phyloP scores from a whole-genome alignment of 192 early-diverging fungal genomes.

The Podila clonocystis region DNA sequence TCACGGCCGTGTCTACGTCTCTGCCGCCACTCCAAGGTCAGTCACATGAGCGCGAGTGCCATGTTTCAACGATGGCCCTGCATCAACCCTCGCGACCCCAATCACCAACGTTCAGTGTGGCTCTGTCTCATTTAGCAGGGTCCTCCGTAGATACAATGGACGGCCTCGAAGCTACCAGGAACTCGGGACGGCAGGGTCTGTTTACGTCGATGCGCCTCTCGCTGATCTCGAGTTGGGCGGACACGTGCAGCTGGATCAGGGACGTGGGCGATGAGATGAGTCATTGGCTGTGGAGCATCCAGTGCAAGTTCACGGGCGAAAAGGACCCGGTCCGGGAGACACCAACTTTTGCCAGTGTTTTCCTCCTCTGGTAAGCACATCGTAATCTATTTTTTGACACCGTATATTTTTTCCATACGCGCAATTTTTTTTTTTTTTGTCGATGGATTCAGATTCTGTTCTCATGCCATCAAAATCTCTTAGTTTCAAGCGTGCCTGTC shows the following conservation, averaged over 20 bases:
- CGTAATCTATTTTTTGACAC: background rate
- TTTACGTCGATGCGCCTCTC: constrained; percentile 24
- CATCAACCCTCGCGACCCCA: constrained; percentile 35
- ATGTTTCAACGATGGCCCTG: constrained; percentile 37
- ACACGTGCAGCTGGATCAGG: constrained; percentile 7
- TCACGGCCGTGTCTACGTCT: background rate
- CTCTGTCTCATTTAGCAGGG: constrained; percentile 25
- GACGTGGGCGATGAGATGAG: constrained; percentile 26
- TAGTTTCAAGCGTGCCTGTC: constrained; percentile 53
- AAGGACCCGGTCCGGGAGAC: constrained; percentile 56
- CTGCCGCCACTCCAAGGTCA: background rate
- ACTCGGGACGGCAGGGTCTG: background rate
- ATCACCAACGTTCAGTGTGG: constrained; percentile 28
- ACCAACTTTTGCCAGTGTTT: constrained; percentile 45
- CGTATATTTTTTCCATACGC: background rate
- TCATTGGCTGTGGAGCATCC: constrained; percentile 44
- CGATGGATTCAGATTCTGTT: background rate
- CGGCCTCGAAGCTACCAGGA: constrained; percentile 1
- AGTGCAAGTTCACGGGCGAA: constrained; percentile 30
- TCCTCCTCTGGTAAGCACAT: constrained; percentile 32
- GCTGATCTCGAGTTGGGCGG: constrained; percentile 36
- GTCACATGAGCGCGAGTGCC: constrained; percentile 17
- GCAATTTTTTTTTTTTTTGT: too few relatives aligned
- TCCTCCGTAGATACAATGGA: constrained; percentile 8
- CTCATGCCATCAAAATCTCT: background rate